Base-by-base conservation (phyloP, 192 early-diverging fungal genomes). In the Podila epigama region DNA sequence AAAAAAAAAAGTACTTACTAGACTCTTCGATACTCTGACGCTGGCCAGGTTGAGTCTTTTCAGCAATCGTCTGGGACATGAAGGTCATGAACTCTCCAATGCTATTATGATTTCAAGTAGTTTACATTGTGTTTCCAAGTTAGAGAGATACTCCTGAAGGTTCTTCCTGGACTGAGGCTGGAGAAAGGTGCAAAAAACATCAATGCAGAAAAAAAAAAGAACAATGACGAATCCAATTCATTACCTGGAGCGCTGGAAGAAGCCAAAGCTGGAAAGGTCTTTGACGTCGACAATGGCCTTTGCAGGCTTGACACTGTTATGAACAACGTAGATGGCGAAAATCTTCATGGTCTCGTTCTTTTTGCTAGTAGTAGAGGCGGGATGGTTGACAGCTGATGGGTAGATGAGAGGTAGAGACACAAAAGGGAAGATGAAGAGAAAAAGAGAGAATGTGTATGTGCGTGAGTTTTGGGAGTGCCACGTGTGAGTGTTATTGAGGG, bases 51-150 rank as follows among this genome's bases (percentile, higher is more conserved):
- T 73, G 63, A 10, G 95, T 97, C 58, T 96, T 86, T 64, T 97
- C 96, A 15, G 92, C 92, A 31, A 95, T 90, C 2, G 94, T 96
- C 51, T 88, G 85, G 0, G 91, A 80, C 63, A 94, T 91, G 75
- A 97, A 96, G 42, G 86, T 89, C 81, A 99, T 88, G 64, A 95
- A 94, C 69, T 98, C 96, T 59, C 90, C 90, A 6, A 93, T 88
- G 61, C 94, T 91, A 82, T 20, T 9, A 16, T 42, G 6, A 48
- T 9, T 31, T 2, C 58, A 36, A 64, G 61, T 22, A 51, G 28
- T 11, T 37, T 25, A 52, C 58, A 32, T 68, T 31, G 27, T 59
- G 34, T 35, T 15, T 42, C 34, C 28, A 31, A 62, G 48, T 59
- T 11, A n/a, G 54, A 44, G 18, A 50, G 44, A 15, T 59, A 27